A percentile compares a stretch with the other conserved stretches of the same genome.
These are phyloP conservation scores for Podospora bellae-mahoneyi DNA, from an alignment of 495 filamentous ascomycete species.

Conservation along the genomic window DNA sequence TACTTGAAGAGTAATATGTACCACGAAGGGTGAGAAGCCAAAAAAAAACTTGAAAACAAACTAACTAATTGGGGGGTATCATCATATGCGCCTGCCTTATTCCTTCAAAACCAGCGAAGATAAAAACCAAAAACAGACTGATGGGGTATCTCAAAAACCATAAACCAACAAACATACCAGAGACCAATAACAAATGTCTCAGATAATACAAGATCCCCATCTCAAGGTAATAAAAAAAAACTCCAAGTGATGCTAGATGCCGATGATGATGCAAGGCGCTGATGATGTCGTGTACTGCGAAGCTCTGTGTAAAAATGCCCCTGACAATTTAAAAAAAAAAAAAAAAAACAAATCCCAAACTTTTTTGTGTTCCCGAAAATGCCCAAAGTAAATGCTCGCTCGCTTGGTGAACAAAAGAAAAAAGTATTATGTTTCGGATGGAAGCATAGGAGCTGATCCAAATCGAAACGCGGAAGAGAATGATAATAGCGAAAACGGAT, in stretches of 20 bases:
- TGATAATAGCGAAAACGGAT: background rate
- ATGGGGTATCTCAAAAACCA: constrained; percentile 6
- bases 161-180: background rate
- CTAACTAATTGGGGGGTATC: constrained; percentile 7
- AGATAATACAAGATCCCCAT: background rate
- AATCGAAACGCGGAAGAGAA: constrained; percentile 1
- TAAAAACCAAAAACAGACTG: background rate
- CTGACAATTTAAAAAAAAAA: no score
- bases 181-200: background rate
- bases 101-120: constrained; percentile 2
- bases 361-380: constrained; percentile 8
- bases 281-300: constrained; percentile 1
- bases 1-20: background rate
- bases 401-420: constrained; percentile 5
- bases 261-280: constrained; percentile 4
- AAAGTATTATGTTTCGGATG: constrained; percentile 3
- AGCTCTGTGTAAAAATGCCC: background rate
- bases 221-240: constrained; percentile 3
- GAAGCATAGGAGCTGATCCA: constrained; percentile 5
- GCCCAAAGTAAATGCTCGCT: constrained; percentile 1
- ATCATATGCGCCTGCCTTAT: constrained; percentile 4
- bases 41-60: background rate
- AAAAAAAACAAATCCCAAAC: background rate
- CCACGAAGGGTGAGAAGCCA: background rate
- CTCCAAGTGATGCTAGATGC: background rate